Conservation (phyloP, 2,329 filamentous ascomycete species). For the Phaeosphaeriaceae sp. region DNA sequence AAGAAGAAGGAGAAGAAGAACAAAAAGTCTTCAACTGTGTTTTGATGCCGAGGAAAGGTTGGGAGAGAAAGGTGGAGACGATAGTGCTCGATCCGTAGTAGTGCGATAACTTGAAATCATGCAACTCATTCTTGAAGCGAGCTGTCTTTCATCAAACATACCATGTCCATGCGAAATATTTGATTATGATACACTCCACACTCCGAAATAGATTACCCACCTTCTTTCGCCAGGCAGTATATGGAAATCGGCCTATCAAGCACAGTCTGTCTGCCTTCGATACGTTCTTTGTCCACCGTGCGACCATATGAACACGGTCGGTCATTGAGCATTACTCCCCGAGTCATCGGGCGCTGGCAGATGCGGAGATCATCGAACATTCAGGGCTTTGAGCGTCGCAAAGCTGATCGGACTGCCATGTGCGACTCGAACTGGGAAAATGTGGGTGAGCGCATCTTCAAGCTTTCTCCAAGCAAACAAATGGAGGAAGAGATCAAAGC, state of each 20-base stretch:
- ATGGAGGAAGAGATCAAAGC: no score
- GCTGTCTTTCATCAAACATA: neutral
- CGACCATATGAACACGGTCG: no score
- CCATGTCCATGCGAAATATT: neutral
- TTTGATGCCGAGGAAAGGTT: neutral
- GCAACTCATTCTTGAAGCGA: neutral
- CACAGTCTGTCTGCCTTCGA: neutral
- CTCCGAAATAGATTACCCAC: neutral
- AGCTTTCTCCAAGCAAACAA: no score
- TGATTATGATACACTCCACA: neutral
- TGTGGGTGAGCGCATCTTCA: no score
- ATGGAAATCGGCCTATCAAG: neutral
- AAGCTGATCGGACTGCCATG: no score
- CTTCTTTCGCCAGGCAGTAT: neutral
- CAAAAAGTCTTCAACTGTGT: neutral
- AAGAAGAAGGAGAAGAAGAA: conserved; percentile 14
- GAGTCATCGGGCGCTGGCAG: no score
- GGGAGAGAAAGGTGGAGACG: neutral
- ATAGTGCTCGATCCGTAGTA: neutral
- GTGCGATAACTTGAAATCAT: neutral
- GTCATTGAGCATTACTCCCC: no score
- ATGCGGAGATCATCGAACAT: no score
- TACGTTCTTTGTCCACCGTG: neutral
- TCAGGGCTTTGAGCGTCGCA: no score
- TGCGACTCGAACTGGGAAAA: no score